Percentiles rank a stretch among this genome's conserved stretches.
phyloP scores from a whole-genome alignment of 345 rosid species.

The Eucalyptus marginata region DNA sequence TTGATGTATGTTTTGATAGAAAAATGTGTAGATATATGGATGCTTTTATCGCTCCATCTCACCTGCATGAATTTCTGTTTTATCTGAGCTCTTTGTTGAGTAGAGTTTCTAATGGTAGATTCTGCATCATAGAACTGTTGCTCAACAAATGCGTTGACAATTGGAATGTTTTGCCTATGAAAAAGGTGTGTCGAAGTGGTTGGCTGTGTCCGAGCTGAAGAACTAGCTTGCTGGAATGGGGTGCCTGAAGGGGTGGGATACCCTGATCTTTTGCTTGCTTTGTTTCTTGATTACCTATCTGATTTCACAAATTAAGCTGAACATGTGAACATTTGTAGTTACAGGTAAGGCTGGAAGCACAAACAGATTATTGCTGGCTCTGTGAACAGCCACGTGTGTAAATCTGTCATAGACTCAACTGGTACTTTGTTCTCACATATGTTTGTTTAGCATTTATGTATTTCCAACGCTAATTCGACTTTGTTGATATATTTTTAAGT shows the following conservation, averaged over 20 bases:
- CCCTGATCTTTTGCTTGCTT: background rate
- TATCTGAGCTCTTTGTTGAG: no score
- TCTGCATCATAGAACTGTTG: background rate
- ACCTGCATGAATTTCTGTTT: background rate
- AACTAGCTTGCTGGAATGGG: no score
- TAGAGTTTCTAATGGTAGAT: background rate
- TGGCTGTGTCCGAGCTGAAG: no score
- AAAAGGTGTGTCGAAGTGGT: no score
- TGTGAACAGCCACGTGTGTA: slow-evolving; percentile 58
- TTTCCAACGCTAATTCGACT: background rate
- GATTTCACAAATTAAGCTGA: background rate
- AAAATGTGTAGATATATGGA: background rate
- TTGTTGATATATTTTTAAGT: background rate
- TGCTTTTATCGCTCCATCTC: no score
- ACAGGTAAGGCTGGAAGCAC: slow-evolving; percentile 81
- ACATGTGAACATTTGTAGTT: background rate
- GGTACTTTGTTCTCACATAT: background rate
- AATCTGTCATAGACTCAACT: background rate
- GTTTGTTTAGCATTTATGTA: background rate
- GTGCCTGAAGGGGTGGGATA: slow-evolving; percentile 15
- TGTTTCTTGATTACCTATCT: background rate
- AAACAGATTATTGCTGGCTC: slow-evolving; percentile 74
- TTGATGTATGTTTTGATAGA: background rate
- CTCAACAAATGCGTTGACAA: background rate
- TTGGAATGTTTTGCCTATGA: no score